These are phyloP conservation scores for Penicillium tannophilum DNA, from an alignment of 495 filamentous ascomycete species.

Conservation along the genomic window DNA sequence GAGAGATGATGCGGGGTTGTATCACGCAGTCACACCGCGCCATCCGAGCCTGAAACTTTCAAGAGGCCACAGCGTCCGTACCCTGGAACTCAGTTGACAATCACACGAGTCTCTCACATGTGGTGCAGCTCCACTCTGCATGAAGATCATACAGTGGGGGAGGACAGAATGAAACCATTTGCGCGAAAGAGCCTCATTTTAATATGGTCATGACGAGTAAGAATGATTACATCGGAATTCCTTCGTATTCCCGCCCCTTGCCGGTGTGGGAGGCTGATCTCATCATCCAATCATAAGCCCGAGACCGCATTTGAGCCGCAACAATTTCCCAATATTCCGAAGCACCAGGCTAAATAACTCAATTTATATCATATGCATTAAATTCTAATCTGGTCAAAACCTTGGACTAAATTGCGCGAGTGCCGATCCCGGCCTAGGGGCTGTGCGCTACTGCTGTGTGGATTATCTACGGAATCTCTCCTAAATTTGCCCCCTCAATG, in stretches of 20 bases:
- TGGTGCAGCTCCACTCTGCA: not conserved
- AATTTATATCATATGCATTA: not conserved
- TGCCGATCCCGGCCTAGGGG: not conserved
- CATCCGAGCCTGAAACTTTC: not conserved
- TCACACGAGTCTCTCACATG: constrained; percentile 3
- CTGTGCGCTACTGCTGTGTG: not conserved
- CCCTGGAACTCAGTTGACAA: not conserved
- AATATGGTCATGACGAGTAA: not conserved
- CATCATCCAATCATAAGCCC: not conserved
- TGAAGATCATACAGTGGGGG: not conserved
- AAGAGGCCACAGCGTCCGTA: not conserved
- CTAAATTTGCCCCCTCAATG: not conserved
- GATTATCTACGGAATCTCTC: not conserved
- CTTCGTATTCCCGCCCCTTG: not conserved
- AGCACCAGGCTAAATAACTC: not conserved
- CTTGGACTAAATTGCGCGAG: not conserved
- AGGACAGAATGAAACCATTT: not conserved
- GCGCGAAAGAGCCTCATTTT: not conserved
- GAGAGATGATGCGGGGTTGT: not conserved
- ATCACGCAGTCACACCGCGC: not conserved
- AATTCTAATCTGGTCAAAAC: not conserved
- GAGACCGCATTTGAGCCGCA: not conserved
- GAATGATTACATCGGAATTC: not conserved
- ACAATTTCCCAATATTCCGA: not conserved
- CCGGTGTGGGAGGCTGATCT: not conserved